phyloP scores from a whole-genome alignment of 2,329 filamentous ascomycete genomes.

The Dactylellina sp. region DNA sequence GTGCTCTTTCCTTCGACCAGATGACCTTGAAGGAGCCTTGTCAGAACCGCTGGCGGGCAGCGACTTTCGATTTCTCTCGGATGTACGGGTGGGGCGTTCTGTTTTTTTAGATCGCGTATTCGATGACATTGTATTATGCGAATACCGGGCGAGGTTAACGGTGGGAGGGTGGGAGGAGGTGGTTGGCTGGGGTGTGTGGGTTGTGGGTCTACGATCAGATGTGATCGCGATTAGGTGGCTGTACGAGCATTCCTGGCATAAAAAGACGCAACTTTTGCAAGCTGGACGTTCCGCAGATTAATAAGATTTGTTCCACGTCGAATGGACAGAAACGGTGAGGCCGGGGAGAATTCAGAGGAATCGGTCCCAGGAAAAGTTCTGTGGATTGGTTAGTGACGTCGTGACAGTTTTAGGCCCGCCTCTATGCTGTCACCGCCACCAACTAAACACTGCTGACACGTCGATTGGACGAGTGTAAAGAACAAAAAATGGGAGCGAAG shows the following conservation, averaged over 20 bases:
- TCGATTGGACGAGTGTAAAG: constrained; percentile 42
- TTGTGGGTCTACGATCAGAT: constrained; percentile 50
- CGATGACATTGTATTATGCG: constrained; percentile 36
- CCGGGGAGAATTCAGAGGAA: constrained; percentile 1
- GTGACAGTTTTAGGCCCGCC: constrained; percentile 40
- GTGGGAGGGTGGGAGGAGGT: background rate
- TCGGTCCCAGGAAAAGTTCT: background rate
- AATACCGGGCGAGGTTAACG: background rate
- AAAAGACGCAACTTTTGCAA: constrained; percentile 36
- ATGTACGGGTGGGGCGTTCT: constrained; percentile 55
- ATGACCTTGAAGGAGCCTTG: constrained; percentile 44
- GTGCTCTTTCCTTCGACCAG: constrained; percentile 49
- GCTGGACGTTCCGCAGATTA: background rate
- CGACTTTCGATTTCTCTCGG: constrained; percentile 55
- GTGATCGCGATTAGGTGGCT: constrained; percentile 56
- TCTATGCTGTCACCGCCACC: constrained; percentile 49
- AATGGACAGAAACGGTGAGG: background rate
- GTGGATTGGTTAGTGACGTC: constrained; percentile 20
- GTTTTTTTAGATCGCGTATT: constrained; percentile 56
- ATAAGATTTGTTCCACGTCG: constrained; percentile 19
- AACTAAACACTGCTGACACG: constrained; percentile 55
- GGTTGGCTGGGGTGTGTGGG: background rate
- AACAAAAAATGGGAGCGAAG: constrained; percentile 15
- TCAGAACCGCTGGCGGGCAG: constrained; percentile 36
- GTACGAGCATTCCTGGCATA: constrained; percentile 53